A percentile compares a stretch with the other conserved stretches of the same genome.
Evolutionary conservation across 2,329 filamentous ascomycete species (phyloP).

Genomic region (Venturia aucupariae): DNA sequence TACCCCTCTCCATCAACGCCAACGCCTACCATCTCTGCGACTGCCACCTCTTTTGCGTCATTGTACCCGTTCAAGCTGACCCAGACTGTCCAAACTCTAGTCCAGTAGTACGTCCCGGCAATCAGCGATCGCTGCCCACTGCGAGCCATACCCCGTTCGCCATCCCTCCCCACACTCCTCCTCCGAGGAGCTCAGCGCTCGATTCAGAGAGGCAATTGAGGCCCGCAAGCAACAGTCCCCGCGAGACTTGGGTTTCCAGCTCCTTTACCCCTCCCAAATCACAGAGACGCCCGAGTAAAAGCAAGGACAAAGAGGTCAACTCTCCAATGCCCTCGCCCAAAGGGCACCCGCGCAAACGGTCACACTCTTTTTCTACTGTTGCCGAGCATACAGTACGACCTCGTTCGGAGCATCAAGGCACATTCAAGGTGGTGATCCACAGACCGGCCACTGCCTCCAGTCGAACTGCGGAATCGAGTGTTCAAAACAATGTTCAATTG

Average conservation of each 20-base stretch:
- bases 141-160: constrained; percentile 25
- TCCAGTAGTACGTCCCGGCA: constrained; percentile 13
- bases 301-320: background rate
- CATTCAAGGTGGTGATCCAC: constrained; percentile 73
- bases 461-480: constrained; percentile 18
- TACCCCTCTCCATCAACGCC: background rate
- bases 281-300: constrained; percentile 17
- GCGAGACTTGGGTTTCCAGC: constrained; percentile 25
- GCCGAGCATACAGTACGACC: constrained; percentile 47
- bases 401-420: constrained; percentile 52
- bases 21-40: background rate
- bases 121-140: constrained; percentile 21
- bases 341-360: constrained; percentile 36
- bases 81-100: background rate
- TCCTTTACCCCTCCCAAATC: constrained; percentile 15
- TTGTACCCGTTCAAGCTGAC: constrained; percentile 15
- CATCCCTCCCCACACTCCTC: constrained; percentile 30
- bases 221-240: constrained; percentile 29
- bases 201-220: constrained; percentile 21
- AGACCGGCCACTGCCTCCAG: constrained; percentile 41
- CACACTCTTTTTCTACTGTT: constrained; percentile 68
- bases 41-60: background rate
- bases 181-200: constrained; percentile 23
- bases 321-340: constrained; percentile 17
- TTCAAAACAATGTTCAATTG: constrained; percentile 18